These are phyloP conservation scores for Ilyonectria robusta DNA, from an alignment of 2,329 filamentous ascomycete genomes.

Conservation along the genomic window DNA sequence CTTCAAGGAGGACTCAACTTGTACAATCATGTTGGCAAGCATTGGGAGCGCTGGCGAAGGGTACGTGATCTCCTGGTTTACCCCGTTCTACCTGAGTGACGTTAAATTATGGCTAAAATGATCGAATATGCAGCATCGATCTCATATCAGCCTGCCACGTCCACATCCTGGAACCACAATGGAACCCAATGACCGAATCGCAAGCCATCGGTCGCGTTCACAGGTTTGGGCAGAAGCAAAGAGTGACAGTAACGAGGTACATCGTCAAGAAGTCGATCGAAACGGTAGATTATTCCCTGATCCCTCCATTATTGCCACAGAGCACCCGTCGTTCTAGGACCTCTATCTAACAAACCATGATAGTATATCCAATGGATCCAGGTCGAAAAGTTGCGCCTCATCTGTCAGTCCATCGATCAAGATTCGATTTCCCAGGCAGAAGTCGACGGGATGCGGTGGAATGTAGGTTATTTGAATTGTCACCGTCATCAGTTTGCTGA, in stretches of 20 bases:
- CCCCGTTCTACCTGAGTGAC: background rate
- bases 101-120: slow-evolving; percentile 13
- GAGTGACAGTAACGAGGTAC: background rate
- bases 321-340: no score
- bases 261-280: no score
- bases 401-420: no score
- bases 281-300: background rate
- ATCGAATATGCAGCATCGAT: slow-evolving; percentile 16
- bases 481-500: no score
- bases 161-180: background rate
- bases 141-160: background rate
- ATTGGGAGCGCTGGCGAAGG: slow-evolving; percentile 50
- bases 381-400: no score
- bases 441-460: no score
- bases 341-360: no score
- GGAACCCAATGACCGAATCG: slow-evolving; percentile 1
- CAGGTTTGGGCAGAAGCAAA: slow-evolving; percentile 1
- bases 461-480: no score
- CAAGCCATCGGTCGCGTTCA: slow-evolving; percentile 7
- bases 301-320: no score
- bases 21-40: slow-evolving; percentile 48
- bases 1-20: slow-evolving; percentile 37
- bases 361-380: no score
- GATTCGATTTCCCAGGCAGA: no score
- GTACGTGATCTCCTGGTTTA: slow-evolving; percentile 34